phyloP scores from a whole-genome alignment of 2,329 filamentous ascomycete species.

The Venturia pyrina region DNA sequence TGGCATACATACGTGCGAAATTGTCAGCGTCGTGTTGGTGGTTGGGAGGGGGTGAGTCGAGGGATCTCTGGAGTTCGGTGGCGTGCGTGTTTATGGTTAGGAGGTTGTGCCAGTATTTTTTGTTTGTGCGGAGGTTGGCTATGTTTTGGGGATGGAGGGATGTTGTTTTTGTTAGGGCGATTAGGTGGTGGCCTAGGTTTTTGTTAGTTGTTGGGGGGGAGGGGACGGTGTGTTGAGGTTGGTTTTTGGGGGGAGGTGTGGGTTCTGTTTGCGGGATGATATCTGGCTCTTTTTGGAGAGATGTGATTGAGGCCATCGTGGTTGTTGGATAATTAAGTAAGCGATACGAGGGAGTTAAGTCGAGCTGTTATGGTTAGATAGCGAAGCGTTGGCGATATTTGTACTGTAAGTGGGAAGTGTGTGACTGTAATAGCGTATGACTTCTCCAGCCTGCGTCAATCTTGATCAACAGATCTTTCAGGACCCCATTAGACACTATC shows the following conservation, averaged over 20 bases:
- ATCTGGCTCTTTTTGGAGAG: too few relatives aligned
- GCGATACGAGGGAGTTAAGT: too few relatives aligned
- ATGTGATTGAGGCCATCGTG: too few relatives aligned
- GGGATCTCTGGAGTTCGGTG: neutral
- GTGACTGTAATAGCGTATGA: neutral
- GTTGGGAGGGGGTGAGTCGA: neutral
- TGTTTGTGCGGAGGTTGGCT: neutral
- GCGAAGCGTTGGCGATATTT: too few relatives aligned
- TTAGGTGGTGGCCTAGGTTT: neutral
- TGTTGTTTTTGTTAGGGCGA: neutral
- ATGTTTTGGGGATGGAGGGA: neutral
- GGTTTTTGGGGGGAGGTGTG: neutral
- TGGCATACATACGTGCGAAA: neutral
- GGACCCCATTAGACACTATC: too few relatives aligned
- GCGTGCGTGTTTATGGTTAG: neutral
- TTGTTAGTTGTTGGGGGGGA: neutral
- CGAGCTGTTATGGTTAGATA: neutral
- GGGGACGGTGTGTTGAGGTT: neutral
- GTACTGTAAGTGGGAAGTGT: too few relatives aligned
- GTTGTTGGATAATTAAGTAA: too few relatives aligned
- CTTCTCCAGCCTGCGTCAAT: neutral
- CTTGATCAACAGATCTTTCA: neutral
- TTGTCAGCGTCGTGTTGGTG: neutral
- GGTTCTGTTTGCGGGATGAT: too few relatives aligned
- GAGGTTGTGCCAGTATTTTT: neutral